Conservation (phyloP, 2,329 filamentous ascomycete species). For the Monosporascus sp. region DNA sequence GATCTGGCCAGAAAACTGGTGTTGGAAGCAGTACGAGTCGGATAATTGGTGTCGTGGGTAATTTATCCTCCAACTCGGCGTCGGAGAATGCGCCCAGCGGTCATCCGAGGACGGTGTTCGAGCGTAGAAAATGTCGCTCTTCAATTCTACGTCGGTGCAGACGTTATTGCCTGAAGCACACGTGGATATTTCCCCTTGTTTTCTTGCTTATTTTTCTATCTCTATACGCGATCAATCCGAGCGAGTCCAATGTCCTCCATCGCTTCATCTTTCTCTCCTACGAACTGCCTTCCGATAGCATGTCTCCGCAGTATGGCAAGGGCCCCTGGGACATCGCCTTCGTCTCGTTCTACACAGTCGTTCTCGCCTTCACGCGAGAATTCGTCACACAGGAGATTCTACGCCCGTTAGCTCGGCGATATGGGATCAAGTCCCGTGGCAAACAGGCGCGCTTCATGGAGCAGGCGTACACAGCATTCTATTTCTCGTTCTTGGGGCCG, state of each 20-base stretch:
- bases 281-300: constrained; percentile 42
- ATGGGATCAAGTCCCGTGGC: constrained; percentile 53
- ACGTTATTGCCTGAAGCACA: constrained; percentile 20
- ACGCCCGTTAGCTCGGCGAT: constrained; percentile 53
- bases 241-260: constrained; percentile 57
- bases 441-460: constrained; percentile 72
- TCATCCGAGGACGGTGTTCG: neutral
- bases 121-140: constrained; percentile 6
- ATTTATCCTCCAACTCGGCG: neutral
- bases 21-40: neutral
- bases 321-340: constrained; percentile 64
- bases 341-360: constrained; percentile 64
- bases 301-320: constrained; percentile 60
- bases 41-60: neutral
- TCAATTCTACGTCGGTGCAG: constrained; percentile 1
- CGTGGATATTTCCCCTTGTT: constrained; percentile 46
- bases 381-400: constrained; percentile 69
- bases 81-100: neutral
- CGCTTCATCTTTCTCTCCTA: constrained; percentile 68
- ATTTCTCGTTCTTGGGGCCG: constrained; percentile 62
- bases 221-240: constrained; percentile 58
- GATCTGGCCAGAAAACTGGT: neutral
- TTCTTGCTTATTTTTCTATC: constrained; percentile 47
- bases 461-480: constrained; percentile 68
- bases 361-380: constrained; percentile 68